Percentiles rank a stretch among this genome's conserved stretches.
Conservation (phyloP, 352 stramenopile genomes). For the Phytophthora sojae region DNA sequence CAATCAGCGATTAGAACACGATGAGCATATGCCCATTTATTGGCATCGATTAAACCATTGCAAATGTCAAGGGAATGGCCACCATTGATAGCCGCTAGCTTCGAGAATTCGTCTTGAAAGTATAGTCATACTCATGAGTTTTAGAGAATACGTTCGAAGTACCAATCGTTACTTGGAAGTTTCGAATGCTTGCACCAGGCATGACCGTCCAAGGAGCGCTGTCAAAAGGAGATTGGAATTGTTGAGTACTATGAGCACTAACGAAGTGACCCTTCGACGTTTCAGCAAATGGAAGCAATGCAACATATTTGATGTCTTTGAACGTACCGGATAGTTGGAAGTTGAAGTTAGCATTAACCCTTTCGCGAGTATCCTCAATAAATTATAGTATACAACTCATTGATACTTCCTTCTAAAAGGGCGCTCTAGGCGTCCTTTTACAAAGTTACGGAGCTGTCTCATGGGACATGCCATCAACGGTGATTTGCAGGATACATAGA, state of each 20-base stretch:
- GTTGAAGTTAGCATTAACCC: not conserved
- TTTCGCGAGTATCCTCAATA: too few relatives aligned
- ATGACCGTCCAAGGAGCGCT: not conserved
- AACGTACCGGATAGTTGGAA: not conserved
- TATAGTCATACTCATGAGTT: not conserved
- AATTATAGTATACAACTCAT: too few relatives aligned
- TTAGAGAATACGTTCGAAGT: not conserved
- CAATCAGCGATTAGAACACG: not conserved
- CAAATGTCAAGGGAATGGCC: not conserved
- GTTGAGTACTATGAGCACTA: not conserved
- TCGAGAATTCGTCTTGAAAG: not conserved
- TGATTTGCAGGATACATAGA: too few relatives aligned
- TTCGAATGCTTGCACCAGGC: not conserved
- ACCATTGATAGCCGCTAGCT: not conserved
- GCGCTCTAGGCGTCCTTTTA: too few relatives aligned
- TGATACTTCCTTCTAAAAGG: too few relatives aligned
- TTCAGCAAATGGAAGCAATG: not conserved
- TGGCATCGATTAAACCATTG: not conserved
- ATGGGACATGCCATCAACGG: too few relatives aligned
- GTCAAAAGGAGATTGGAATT: not conserved
- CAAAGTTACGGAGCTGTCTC: too few relatives aligned
- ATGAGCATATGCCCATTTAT: not conserved
- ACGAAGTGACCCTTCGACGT: not conserved
- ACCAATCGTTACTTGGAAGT: not conserved
- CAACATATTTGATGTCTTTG: not conserved